Evolutionary conservation across 139 green algal genomes (phyloP), one percentile per base, ranked within the genome.

Genomic region (Micromonas commoda): DNA sequence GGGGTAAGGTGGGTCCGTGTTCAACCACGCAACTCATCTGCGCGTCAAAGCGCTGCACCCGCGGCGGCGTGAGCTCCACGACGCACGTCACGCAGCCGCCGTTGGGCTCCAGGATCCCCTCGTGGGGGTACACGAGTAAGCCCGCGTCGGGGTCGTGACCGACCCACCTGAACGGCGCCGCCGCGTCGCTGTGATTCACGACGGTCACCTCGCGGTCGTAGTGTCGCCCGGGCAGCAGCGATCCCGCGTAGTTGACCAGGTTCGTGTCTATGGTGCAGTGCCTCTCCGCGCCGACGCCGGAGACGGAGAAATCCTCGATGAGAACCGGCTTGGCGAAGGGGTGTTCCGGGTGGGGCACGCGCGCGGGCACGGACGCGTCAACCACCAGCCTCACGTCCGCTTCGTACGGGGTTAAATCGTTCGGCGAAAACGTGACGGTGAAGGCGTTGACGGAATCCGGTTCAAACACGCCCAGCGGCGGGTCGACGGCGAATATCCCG

Each of bases 361-460:
- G 63, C 63, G 63, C 63, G 9, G 63, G 63, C 13, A 20, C 6
- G 29, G 63, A 70, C 29, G 63, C 16, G 29, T 35, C 28, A 9
- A 70, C 63, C 63, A 70, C 16, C 63, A 35, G 28, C 29, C 6
- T 70, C 9, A 70, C 28, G 63, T 70, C 63, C 13, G 9, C 6
- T 19, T 33, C 63, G 63, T 33, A 70, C 9, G 6, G 16, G 6
- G 6, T 19, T 19, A 70, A 6, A 19, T 39, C 28, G 13, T 9
- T 19, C 13, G 63, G 63, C 28, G 63, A 31, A 19, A 70, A 33
- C 28, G 63, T 39, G 63, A 70, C 63, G 63, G 63, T 70, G 63
- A 33, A 70, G 9, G 6, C 16, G 13, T 31, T 33, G 6, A 31
- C 29, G 63, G 63, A 70, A 19, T 9, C 9, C 28, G 28, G 28